Percentiles rank a stretch among this genome's conserved stretches.
Evolutionary conservation across 371 early-diverging fungal species (phyloP).

Genomic region (Syncephalastrum monosporum): DNA sequence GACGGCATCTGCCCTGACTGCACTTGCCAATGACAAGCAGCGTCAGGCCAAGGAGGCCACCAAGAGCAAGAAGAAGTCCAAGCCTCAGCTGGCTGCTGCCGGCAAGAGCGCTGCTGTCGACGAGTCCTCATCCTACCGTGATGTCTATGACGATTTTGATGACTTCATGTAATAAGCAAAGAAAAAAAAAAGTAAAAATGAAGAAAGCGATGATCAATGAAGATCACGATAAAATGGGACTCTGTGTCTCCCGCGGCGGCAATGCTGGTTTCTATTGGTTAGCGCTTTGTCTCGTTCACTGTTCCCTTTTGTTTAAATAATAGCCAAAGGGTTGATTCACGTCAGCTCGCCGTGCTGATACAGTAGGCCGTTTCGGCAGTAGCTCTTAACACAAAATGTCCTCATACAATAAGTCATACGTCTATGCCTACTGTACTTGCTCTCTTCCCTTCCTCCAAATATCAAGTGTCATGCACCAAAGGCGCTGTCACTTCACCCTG

Average conservation of each 20-base stretch:
- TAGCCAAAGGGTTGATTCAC: no score
- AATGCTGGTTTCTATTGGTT: not conserved
- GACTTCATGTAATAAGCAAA: slow-evolving; percentile 72
- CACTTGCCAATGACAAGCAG: slow-evolving; percentile 91
- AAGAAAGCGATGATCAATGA: slow-evolving; percentile 3
- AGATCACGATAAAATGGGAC: not conserved
- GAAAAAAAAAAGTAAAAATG: slow-evolving; percentile 13
- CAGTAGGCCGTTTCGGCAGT: no score
- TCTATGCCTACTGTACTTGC: no score
- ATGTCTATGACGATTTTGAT: slow-evolving; percentile 62
- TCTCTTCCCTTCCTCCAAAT: no score
- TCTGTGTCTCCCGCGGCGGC: not conserved
- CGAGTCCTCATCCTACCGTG: slow-evolving; percentile 29
- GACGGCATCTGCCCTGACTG: slow-evolving; percentile 71
- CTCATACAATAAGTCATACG: no score
- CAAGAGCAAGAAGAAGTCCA: slow-evolving; percentile 72
- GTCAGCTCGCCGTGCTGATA: no score
- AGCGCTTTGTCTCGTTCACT: no score
- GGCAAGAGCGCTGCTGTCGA: slow-evolving; percentile 46
- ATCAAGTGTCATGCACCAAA: no score
- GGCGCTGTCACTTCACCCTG: no score
- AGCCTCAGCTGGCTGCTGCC: slow-evolving; percentile 55
- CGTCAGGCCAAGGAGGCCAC: slow-evolving; percentile 67
- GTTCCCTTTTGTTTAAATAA: no score
- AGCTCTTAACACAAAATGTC: no score